Conservation (phyloP, 306 rosid species). For the Carpinus viminea region DNA sequence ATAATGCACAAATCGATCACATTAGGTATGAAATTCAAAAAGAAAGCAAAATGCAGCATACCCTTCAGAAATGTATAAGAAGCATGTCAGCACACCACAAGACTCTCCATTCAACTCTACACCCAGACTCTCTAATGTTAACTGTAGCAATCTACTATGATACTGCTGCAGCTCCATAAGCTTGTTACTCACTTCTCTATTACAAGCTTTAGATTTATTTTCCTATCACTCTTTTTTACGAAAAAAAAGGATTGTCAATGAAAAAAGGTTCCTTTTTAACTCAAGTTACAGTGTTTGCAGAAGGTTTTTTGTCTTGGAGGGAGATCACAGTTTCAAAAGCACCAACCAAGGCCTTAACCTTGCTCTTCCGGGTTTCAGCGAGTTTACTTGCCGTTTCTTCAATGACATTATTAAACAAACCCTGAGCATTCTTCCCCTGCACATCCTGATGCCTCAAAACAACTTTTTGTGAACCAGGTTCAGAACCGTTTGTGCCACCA, state of each 20-base stretch:
- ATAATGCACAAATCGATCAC: constrained; percentile 15
- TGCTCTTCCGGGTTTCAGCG: constrained; percentile 75
- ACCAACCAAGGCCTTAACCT: constrained; percentile 97
- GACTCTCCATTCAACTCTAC: constrained; percentile 36
- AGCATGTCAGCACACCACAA: constrained; percentile 31
- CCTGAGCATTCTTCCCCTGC: constrained; percentile 68
- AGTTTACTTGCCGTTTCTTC: constrained; percentile 94
- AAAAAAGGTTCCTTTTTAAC: constrained; percentile 11
- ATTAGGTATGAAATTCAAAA: constrained; percentile 23
- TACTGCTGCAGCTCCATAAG: constrained; percentile 30
- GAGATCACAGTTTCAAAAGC: constrained; percentile 98
- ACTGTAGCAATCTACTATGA: constrained; percentile 36
- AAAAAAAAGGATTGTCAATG: constrained; percentile 22
- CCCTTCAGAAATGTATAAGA: constrained; percentile 19
- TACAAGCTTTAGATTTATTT: constrained; percentile 47
- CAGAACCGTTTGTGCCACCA: constrained; percentile 19
- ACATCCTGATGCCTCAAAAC: constrained; percentile 74
- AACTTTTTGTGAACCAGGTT: constrained; percentile 48
- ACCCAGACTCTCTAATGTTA: constrained; percentile 28
- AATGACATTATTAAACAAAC: constrained; percentile 77
- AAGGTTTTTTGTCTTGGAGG: constrained; percentile 76
- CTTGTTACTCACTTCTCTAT: constrained; percentile 32
- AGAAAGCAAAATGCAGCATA: constrained; percentile 10
- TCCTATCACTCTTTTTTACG: constrained; percentile 26
- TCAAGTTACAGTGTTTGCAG: constrained; percentile 46